These are phyloP conservation scores for Mycena leptocephala DNA, from an alignment of 768 basidiomycete genomes.

Conservation along the genomic window DNA sequence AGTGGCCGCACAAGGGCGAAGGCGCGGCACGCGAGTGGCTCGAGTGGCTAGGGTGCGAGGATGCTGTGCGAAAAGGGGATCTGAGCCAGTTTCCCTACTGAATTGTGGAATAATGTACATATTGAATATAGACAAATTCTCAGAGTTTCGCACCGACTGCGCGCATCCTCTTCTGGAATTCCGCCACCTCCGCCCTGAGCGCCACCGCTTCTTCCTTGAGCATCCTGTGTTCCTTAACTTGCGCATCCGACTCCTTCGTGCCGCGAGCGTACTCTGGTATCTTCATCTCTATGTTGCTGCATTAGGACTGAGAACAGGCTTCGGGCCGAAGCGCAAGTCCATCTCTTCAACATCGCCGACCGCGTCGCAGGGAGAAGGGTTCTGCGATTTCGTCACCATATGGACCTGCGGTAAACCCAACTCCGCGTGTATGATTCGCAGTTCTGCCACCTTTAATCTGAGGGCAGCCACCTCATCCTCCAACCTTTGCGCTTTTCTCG, in stretches of 20 bases:
- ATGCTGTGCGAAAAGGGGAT: slow-evolving; percentile 53
- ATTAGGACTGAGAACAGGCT: too few relatives aligned
- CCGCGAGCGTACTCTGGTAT: too few relatives aligned
- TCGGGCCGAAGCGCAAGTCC: too few relatives aligned
- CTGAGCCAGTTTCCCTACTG: slow-evolving; percentile 7
- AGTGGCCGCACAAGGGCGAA: slow-evolving; percentile 71
- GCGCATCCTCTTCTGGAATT: not conserved
- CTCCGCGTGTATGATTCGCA: not conserved
- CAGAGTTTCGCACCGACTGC: not conserved
- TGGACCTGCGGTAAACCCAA: not conserved
- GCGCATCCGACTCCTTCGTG: not conserved
- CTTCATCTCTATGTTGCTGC: not conserved
- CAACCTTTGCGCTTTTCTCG: not conserved
- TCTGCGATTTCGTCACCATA: too few relatives aligned
- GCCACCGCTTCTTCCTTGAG: not conserved
- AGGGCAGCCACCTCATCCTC: not conserved
- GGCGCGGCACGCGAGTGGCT: slow-evolving; percentile 71
- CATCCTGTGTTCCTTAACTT: not conserved
- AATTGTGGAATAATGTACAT: not conserved
- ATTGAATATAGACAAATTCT: not conserved
- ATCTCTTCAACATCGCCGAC: not conserved
- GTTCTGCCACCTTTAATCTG: not conserved
- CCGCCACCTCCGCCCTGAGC: not conserved
- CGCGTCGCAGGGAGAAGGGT: not conserved
- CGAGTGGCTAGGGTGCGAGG: slow-evolving; percentile 76